Conservation (phyloP, 2,329 filamentous ascomycete genomes). For the Akanthomyces muscarius region DNA sequence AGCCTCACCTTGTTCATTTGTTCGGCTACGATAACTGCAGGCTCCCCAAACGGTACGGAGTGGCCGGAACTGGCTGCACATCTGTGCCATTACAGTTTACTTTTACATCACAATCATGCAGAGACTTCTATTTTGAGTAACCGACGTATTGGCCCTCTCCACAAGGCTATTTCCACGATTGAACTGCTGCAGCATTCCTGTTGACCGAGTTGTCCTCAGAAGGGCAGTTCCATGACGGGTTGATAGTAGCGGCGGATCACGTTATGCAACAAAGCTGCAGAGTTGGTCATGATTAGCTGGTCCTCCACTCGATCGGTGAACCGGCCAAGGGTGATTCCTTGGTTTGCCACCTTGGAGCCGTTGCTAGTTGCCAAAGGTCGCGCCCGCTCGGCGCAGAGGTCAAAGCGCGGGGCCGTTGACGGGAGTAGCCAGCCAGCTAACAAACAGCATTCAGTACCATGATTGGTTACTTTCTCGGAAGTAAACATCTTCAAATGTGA, state of each 20-base stretch:
- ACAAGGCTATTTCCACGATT: not conserved
- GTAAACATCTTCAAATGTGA: not conserved
- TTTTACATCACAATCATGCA: not conserved
- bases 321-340: not conserved
- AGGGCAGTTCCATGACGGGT: not conserved
- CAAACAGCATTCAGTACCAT: not conserved
- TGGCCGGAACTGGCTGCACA: not conserved
- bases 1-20: not conserved
- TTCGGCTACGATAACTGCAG: not conserved
- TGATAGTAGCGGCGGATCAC: not conserved
- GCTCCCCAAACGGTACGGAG: not conserved
- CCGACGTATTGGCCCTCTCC: no score
- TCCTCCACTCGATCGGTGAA: not conserved
- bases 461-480: not conserved
- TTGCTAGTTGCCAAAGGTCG: not conserved
- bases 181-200: not conserved
- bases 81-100: not conserved
- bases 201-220: not conserved
- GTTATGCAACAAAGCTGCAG: not conserved
- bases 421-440: not conserved
- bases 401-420: conserved; percentile 5
- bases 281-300: no score
- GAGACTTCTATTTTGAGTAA: no score
- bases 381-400: not conserved
- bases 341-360: not conserved